Base-by-base conservation (phyloP, 2,329 filamentous ascomycete genomes). In the Drechmeria coniospora region DNA sequence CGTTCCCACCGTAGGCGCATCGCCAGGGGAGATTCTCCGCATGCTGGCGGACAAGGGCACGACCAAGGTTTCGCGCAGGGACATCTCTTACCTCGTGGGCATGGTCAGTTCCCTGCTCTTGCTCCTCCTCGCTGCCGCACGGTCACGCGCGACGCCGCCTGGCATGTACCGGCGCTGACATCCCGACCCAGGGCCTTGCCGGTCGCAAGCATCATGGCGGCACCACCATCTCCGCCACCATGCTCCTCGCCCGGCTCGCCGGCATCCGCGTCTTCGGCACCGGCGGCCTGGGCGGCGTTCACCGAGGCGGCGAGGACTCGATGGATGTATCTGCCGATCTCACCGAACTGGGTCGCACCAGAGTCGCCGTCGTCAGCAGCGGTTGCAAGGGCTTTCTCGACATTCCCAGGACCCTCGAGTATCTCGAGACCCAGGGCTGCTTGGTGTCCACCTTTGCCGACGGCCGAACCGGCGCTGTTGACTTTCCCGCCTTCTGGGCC, bases 351-450 rank as follows among this genome's bases (percentile, higher is more conserved):
- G 86, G 90, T 11, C 69, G 84, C 32, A 94, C 86, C 6, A 73
- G 81, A 8, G 77, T 98, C 28, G 78, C 86, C 15, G 86, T 98
- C 3, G 63, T 98, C 28, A 80, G 78, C 51, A 83, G 80, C 38
- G 90, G 90, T 10, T 92, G 83, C 57, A 98, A 98, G 57, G 90
- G 87, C 36, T 95, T 98, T 51, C 63, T 98, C 21, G 90, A 98
- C 47, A 84, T 94, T 33, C 74, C 79, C 3, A 68, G 82, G 28
- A 98, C 90, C 0, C 63, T 98, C 5, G 90, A 98, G 57, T 65
- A 65, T 40, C 59, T 77, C 13, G 73, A 77, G 50, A 76, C 72
- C 1, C 71, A 77, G 46, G 80, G 80, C 8, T 84, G 83, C 14
- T 67, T 77, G 21, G 84, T 94, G 1, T 79, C 74, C 4, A 95